phyloP scores from a whole-genome alignment of 352 stramenopile genomes.

The Peronospora belbahrii region DNA sequence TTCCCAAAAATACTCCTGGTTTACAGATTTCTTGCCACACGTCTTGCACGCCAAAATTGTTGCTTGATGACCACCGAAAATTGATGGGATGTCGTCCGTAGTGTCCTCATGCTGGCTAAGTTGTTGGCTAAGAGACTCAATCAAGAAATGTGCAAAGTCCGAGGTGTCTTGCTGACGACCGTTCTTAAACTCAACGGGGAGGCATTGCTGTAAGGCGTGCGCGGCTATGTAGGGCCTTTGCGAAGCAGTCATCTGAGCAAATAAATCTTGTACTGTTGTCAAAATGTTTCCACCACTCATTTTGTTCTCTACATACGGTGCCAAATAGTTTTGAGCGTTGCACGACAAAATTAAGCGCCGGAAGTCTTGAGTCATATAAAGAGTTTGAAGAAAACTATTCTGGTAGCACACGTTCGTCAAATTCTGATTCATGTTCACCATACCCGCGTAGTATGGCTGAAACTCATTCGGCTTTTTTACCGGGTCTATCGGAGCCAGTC shows the following conservation, averaged over 20 bases:
- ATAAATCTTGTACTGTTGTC: slow-evolving; percentile 59
- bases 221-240: slow-evolving; percentile 61
- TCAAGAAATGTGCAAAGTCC: slow-evolving; percentile 83
- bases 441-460: slow-evolving; percentile 72
- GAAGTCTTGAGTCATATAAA: slow-evolving; percentile 85
- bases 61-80: slow-evolving; percentile 76
- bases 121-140: slow-evolving; percentile 70
- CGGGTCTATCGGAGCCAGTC: slow-evolving; percentile 34
- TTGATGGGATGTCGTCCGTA: slow-evolving; percentile 46
- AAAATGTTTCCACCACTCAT: slow-evolving; percentile 38
- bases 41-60: slow-evolving; percentile 79
- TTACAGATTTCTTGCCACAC: slow-evolving; percentile 74
- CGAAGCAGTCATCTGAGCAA: slow-evolving; percentile 60
- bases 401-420: slow-evolving; percentile 88
- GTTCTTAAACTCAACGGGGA: slow-evolving; percentile 69
- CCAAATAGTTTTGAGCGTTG: slow-evolving; percentile 34
- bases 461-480: slow-evolving; percentile 30
- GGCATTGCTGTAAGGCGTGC: slow-evolving; percentile 59
- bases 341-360: slow-evolving; percentile 62
- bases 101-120: slow-evolving; percentile 55
- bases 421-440: slow-evolving; percentile 88
- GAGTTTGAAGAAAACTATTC: slow-evolving; percentile 84
- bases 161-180: slow-evolving; percentile 81
- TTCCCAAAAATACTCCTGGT: slow-evolving; percentile 86
- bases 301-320: slow-evolving; percentile 19